Evolutionary conservation across 1,139 yeast genomes (phyloP), one percentile per base, ranked within the genome.

Genomic region (Yamadazyma diospyri): DNA sequence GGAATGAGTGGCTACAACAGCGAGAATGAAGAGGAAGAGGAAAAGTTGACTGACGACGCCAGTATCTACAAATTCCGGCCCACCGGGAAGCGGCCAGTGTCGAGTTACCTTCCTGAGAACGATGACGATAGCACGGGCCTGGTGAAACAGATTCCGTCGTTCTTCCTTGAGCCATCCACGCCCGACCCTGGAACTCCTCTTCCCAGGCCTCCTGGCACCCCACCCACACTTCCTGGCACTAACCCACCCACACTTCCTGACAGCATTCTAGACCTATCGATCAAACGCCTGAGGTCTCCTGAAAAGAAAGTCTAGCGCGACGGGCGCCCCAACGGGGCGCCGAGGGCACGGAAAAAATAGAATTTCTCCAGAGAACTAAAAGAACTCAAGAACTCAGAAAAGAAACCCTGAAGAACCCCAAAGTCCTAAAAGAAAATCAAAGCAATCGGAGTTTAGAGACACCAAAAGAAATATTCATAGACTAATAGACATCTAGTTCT

Each of bases 401-500:
- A n/a, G n/a, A n/a, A n/a, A n/a, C n/a, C n/a, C n/a, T n/a, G n/a
- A n/a, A n/a, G n/a, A n/a, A n/a, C n/a, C n/a, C n/a, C n/a, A n/a
- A n/a, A n/a, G n/a, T n/a, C n/a, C n/a, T n/a, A n/a, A n/a, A 18
- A 18, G 18, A 16, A 15, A 11, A 16, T 11, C 9, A 16, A 15
- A 14, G 13, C n/a, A 6, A 11, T 4, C n/a, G 18, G 11, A 25
- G 16, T 25, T 25, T 25, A 15, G 19, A 25, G n/a, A n/a, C n/a
- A n/a, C n/a, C n/a, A n/a, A n/a, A n/a, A n/a, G n/a, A 23, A 11
- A 23, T 7, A 6, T 6, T 23, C 8, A 25, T 25, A 25, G 27
- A 25, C 20, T 18, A 18, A 18, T 18, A 18, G 23, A 12, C 8
- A 13, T 11, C 11, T 46, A 76, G 45, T 74, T 74, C 46, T 70